Percentiles rank a stretch among this genome's conserved stretches.
phyloP scores from a whole-genome alignment of 2,329 filamentous ascomycete species.

The Talaromyces sp. region DNA sequence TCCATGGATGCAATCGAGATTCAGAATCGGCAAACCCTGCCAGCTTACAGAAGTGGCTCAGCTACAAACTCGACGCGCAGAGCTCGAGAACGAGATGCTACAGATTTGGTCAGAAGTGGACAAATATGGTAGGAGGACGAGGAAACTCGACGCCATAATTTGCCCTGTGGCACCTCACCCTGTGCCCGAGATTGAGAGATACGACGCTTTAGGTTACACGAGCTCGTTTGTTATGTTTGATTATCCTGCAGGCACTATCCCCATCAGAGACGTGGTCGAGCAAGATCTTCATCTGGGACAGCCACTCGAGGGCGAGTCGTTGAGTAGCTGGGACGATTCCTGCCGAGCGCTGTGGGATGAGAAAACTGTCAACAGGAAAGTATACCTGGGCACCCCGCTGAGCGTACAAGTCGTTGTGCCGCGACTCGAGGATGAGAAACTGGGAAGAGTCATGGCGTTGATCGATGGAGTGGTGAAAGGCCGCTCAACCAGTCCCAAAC shows the following conservation, averaged over 20 bases:
- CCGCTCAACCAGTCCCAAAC: slow-evolving; percentile 1
- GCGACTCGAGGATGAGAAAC: slow-evolving; percentile 1
- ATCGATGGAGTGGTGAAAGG: slow-evolving; percentile 1
- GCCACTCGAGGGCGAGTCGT: slow-evolving; percentile 33
- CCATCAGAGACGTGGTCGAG: slow-evolving; percentile 47
- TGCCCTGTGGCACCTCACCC: slow-evolving; percentile 62
- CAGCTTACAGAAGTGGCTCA: slow-evolving; percentile 46
- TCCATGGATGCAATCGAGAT: slow-evolving; percentile 53
- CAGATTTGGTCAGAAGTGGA: slow-evolving; percentile 49
- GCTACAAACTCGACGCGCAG: slow-evolving; percentile 49
- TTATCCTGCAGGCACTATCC: slow-evolving; percentile 55
- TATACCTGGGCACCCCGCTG: slow-evolving; percentile 52
- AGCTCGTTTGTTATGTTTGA: slow-evolving; percentile 59
- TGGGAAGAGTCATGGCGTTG: slow-evolving; percentile 3
- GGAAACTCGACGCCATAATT: slow-evolving; percentile 56
- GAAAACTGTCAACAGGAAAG: slow-evolving; percentile 47
- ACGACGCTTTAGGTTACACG: slow-evolving; percentile 60
- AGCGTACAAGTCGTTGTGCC: slow-evolving; percentile 48
- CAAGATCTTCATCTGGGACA: slow-evolving; percentile 42
- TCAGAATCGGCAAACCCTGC: slow-evolving; percentile 44
- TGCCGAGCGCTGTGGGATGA: slow-evolving; percentile 54
- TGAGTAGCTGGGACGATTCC: slow-evolving; percentile 56
- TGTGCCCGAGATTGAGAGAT: slow-evolving; percentile 57
- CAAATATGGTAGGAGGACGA: slow-evolving; percentile 16
- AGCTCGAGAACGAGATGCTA: slow-evolving; percentile 53